Conservation (phyloP, 1,284 basidiomycete species). For the Violaceomyces palustris region DNA sequence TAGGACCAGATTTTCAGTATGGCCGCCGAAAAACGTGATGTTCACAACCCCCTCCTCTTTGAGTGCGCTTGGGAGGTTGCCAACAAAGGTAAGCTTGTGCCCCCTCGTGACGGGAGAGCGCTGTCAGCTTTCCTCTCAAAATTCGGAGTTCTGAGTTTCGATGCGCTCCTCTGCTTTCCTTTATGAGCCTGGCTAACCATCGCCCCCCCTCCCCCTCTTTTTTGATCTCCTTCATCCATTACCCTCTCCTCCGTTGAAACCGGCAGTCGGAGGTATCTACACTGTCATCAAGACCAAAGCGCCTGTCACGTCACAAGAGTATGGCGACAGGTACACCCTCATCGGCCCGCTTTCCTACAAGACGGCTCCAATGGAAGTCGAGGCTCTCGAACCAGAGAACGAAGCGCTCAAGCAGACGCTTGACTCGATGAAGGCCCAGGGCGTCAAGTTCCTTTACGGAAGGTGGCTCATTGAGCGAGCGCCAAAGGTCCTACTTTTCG, state of each 20-base stretch:
- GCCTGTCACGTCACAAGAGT: constrained; percentile 77
- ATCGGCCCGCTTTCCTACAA: constrained; percentile 95
- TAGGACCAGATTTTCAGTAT: no score
- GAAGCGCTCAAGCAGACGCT: constrained; percentile 36
- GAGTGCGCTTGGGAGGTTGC: constrained; percentile 50
- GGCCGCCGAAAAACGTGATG: constrained; percentile 29
- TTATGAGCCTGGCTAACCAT: no score
- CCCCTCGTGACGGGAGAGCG: background rate
- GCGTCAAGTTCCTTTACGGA: constrained; percentile 90
- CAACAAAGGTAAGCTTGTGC: constrained; percentile 38
- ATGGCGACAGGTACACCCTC: constrained; percentile 72
- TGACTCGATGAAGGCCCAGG: constrained; percentile 58
- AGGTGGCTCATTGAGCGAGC: constrained; percentile 96
- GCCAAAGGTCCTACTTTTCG: constrained; percentile 88
- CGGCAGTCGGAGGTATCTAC: constrained; percentile 87
- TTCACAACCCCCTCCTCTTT: constrained; percentile 45
- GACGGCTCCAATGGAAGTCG: constrained; percentile 96
- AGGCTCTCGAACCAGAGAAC: constrained; percentile 71
- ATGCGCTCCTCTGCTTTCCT: no score
- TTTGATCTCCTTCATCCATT: no score
- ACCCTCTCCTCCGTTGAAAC: no score
- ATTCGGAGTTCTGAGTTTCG: no score
- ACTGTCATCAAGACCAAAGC: constrained; percentile 99
- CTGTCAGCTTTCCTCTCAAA: background rate
- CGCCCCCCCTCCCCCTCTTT: no score